These are phyloP conservation scores for Daldinia childiae DNA, from an alignment of 495 filamentous ascomycete genomes.

Conservation along the genomic window DNA sequence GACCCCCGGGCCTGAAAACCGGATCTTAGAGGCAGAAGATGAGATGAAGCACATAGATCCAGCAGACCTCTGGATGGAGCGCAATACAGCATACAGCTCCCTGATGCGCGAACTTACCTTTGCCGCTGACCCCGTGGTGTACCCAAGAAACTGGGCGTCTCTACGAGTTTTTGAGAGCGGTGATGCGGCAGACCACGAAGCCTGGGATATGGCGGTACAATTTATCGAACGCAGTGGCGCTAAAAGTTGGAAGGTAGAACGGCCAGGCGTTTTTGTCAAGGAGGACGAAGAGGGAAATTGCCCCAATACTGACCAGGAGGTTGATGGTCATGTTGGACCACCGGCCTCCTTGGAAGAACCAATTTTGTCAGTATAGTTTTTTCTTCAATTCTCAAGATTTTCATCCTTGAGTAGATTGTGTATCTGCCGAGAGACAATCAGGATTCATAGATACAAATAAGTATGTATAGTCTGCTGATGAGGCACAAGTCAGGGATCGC, in stretches of 20 bases:
- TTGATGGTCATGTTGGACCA: constrained; percentile 31
- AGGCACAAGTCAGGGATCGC: constrained; percentile 26
- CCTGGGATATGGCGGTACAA: constrained; percentile 56
- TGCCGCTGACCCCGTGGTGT: not conserved
- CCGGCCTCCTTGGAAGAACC: not conserved
- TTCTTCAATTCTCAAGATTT: not conserved
- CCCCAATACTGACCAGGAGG: constrained; percentile 6
- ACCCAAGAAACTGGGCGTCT: constrained; percentile 47
- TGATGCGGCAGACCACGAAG: constrained; percentile 53
- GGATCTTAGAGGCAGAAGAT: constrained; percentile 46
- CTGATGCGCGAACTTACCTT: constrained; percentile 50
- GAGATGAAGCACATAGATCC: constrained; percentile 53
- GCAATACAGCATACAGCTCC: constrained; percentile 53
- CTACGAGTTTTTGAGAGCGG: constrained; percentile 56
- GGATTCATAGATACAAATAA: not conserved
- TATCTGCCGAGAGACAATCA: not conserved
- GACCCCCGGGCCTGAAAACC: constrained; percentile 48
- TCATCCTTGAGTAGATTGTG: not conserved
- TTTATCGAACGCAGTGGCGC: constrained; percentile 45
- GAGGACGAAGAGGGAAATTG: constrained; percentile 14
- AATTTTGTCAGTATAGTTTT: constrained; percentile 23
- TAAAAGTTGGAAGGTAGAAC: constrained; percentile 51
- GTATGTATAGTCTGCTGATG: constrained; percentile 13
- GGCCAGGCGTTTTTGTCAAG: constrained; percentile 54
- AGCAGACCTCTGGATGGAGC: constrained; percentile 58